A percentile compares a stretch with the other conserved stretches of the same genome.
phyloP scores from a whole-genome alignment of 805 yeast genomes.

The Wickerhamomyces tratensis region DNA sequence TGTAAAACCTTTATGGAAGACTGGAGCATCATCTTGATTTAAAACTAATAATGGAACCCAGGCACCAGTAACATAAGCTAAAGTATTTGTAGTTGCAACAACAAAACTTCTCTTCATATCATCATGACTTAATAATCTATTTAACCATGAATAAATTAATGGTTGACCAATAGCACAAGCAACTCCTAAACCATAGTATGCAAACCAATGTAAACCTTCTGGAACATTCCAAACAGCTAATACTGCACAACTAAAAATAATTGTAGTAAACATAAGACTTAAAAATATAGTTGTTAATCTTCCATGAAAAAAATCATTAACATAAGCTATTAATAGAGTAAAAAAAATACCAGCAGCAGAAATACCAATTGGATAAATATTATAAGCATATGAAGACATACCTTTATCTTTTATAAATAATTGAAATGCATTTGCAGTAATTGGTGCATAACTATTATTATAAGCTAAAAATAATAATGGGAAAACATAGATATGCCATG shows the following conservation, averaged over 20 bases:
- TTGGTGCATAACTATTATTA: constrained; percentile 12
- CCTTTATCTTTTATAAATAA: constrained; percentile 33
- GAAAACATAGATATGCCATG: constrained; percentile 37
- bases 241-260: constrained; percentile 31
- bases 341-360: constrained; percentile 25
- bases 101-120: constrained; percentile 23
- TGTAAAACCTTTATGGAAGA: constrained; percentile 24
- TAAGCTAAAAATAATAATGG: constrained; percentile 15
- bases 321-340: constrained; percentile 23
- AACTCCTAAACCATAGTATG: constrained; percentile 34
- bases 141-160: constrained; percentile 42
- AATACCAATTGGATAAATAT: constrained; percentile 27
- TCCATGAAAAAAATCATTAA: constrained; percentile 25
- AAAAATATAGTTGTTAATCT: constrained; percentile 26
- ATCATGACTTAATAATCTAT: constrained; percentile 25
- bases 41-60: constrained; percentile 29
- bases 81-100: constrained; percentile 26
- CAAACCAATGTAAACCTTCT: constrained; percentile 34
- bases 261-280: constrained; percentile 24
- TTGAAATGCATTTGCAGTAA: constrained; percentile 30
- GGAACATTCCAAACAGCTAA: constrained; percentile 40
- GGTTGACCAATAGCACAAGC: constrained; percentile 45
- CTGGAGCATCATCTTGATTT: constrained; percentile 23
- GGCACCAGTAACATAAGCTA: constrained; percentile 28
- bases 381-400: constrained; percentile 22